Base-by-base conservation (phyloP, 148 eudicot genomes). In the Nepenthes gracilis region DNA sequence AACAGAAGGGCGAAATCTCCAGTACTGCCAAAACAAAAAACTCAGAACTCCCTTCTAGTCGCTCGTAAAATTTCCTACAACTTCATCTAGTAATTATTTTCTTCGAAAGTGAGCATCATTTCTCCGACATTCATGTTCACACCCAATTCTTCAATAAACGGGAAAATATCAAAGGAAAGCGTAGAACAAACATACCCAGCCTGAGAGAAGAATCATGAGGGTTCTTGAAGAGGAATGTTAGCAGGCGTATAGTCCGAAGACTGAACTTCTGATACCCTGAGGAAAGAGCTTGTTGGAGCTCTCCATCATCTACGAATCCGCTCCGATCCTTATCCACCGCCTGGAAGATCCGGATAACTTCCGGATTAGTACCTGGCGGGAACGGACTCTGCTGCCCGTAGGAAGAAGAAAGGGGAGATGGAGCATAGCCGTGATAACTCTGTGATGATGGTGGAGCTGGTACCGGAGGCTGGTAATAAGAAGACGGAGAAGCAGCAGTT, bases 301-400 rank as follows among this genome's bases (percentile, higher is more conserved):
- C 91, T 6, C 43, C 65, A 49, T 77, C 88, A n/a, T 87, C 91
- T 2, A 87, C 68, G 35, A 74, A 82, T 36, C 96, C 96, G 43
- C 87, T 87, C 13, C 71, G 69, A 62, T 87, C 87, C 54, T 69
- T 76, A 55, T 88, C 96, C 49, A 81, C 96, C 83, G 74, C 74
- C 80, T 85, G 83, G 70, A 82, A 88, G 65, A 82, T 81, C 62
- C 91, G 79, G 64, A 88, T 75, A 34, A 85, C 63, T 52, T 83
- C 88, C 69, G 96, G 86, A 77, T 85, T 76, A 5, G 85, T 81
- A 35, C 88, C 91, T 15, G 84, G 86, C 0, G 87, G 86, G 68
- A 85, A 85, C 35, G 71, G 66, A 47, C 37, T 48, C 52, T 56
- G 58, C 58, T 55, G 58, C 12, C 37, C 37, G 12, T 55, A 4